Evolutionary conservation across 1,284 basidiomycete genomes (phyloP).

Genomic region (Vanrija humicola): DNA sequence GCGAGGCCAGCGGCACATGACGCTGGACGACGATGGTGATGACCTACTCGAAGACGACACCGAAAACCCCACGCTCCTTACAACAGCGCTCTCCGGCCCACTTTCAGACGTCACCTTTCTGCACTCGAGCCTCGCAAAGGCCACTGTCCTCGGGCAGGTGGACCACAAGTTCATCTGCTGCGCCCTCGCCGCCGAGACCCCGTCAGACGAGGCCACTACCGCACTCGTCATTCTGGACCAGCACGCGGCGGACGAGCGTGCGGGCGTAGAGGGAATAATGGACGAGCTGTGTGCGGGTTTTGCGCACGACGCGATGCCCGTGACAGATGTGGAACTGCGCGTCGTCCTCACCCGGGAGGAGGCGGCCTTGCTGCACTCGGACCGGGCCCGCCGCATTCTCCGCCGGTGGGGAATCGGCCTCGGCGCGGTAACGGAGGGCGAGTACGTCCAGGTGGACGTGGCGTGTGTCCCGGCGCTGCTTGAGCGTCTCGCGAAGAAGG

Average conservation of each 20-base stretch:
- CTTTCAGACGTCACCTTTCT: constrained; percentile 18
- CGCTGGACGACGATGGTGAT: constrained; percentile 7
- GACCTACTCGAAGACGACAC: constrained; percentile 4
- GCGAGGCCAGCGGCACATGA: not conserved
- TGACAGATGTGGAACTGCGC: constrained; percentile 45
- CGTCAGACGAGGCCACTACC: not conserved
- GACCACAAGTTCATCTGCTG: constrained; percentile 86
- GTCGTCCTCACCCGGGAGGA: constrained; percentile 65
- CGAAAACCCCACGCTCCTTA: not conserved
- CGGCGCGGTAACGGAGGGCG: constrained; percentile 23
- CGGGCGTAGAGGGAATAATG: constrained; percentile 80
- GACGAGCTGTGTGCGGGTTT: constrained; percentile 63
- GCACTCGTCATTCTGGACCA: constrained; percentile 78
- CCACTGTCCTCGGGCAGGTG: constrained; percentile 70
- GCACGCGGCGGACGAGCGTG: constrained; percentile 90
- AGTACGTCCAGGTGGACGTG: constrained; percentile 46
- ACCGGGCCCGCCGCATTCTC: constrained; percentile 51
- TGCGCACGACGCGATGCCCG: constrained; percentile 49
- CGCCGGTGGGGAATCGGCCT: constrained; percentile 70
- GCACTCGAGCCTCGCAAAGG: constrained; percentile 55
- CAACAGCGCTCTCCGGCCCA: not conserved
- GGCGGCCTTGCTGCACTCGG: constrained; percentile 51
- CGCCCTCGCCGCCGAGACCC: constrained; percentile 43
- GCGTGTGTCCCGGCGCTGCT: constrained; percentile 40
- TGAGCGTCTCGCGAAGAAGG: constrained; percentile 48